These are phyloP conservation scores for Aspergillus pseudonomiae DNA, from an alignment of 2,329 filamentous ascomycete species.

Conservation along the genomic window DNA sequence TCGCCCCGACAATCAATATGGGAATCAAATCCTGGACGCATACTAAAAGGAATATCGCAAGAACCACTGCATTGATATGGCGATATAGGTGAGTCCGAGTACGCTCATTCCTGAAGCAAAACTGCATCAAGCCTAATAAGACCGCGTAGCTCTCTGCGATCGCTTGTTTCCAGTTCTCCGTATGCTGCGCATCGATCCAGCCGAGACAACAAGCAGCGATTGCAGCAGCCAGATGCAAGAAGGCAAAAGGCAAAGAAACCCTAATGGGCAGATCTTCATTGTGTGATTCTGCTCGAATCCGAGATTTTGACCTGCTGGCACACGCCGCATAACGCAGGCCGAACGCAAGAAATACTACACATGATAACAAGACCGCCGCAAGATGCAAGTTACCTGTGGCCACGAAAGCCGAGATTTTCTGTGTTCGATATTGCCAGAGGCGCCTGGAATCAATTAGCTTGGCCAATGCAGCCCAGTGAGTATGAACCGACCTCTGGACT, in stretches of 20 bases:
- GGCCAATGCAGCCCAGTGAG: rapidly evolving
- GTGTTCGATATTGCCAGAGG: conserved; percentile 29
- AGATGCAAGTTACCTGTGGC: conserved; percentile 29
- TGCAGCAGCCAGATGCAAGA: conserved; percentile 19
- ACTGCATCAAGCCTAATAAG: conserved; percentile 23
- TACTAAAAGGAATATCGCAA: conserved; percentile 23
- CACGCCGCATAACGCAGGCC: conserved; percentile 13
- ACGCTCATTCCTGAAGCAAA: conserved; percentile 18
- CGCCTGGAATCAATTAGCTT: conserved; percentile 8
- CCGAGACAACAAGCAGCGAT: conserved; percentile 22
- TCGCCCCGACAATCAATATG: conserved; percentile 28
- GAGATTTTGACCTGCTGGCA: conserved; percentile 9
- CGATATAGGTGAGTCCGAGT: conserved; percentile 22
- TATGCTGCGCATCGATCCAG: conserved; percentile 14
- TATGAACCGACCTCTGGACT: conserved; percentile 7
- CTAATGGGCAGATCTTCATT: not conserved
- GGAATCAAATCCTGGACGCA: conserved; percentile 27
- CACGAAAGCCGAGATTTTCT: conserved; percentile 26
- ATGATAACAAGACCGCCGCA: conserved; percentile 23
- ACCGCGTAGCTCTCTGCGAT: conserved; percentile 29
- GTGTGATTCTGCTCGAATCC: conserved; percentile 4
- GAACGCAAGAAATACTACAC: conserved; percentile 19
- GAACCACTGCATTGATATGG: conserved; percentile 29
- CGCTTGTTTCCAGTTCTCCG: conserved; percentile 24
- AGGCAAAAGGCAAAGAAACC: conserved; percentile 17